Evolutionary conservation across 306 rosid species (phyloP), one percentile per base, ranked within the genome.

Genomic region (Cyclanthera cordifolia): DNA sequence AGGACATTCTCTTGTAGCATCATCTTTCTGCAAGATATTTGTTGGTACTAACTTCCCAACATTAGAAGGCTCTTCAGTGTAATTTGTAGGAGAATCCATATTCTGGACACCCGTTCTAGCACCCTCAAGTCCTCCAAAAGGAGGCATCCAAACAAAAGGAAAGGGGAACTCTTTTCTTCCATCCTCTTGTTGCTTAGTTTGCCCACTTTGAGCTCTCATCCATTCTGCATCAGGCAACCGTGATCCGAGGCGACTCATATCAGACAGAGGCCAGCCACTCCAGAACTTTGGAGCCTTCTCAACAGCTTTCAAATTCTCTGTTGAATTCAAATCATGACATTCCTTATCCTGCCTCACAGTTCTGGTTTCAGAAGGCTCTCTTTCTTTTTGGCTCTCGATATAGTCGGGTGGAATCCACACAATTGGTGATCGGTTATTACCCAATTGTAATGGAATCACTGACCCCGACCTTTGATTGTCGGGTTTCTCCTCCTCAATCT

Each of bases 121-220:
- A 43, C 75, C 85, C 63, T 76, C 75, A n/a, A 61, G 74, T 51
- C 73, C 63, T 54, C 80, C 78, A 73, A 50, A 72, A 66, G 70
- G 72, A 8, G 96, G 96, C 82, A 85, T 73, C 97, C 95, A 85
- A 47, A 88, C n/a, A 25, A 76, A 65, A 14, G 90, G 95, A 52
- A 84, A 85, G 23, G 86, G 81, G 6, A 79, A 72, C 52, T 74
- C 85, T 2, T 53, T 39, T 43, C 41, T 76, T 30, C 61, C 75
- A 8, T 69, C 70, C 70, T 71, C 77, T 19, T 46, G 37, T 49
- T 14, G 24, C 16, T 73, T 72, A 73, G 19, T 13, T 28, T 53
- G 79, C 63, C 8, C 32, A 53, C 71, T 80, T 43, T 14, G 65
- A 50, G 61, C 45, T 27, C 75, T 65, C 65, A 32, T 74, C 51